Evolutionary conservation across 805 yeast species (phyloP), one percentile per base, ranked within the genome.

Genomic region (Yarrowia bubula): DNA sequence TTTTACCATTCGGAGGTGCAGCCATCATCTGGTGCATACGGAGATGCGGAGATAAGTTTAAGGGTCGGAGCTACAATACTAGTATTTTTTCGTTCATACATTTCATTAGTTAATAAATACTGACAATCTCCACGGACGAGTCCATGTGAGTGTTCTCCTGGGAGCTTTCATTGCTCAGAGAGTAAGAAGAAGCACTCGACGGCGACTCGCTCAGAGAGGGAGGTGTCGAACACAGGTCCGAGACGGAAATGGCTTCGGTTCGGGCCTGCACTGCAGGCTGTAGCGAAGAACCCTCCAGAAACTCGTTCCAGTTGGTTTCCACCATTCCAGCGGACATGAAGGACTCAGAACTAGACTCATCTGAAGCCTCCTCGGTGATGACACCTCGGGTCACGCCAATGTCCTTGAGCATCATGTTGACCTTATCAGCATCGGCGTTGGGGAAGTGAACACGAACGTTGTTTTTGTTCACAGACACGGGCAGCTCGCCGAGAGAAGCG

Each of bases 401-500:
- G 48, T 88, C 95, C 43, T 79, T 72, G 66, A 88, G 75, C 66
- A 89, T 74, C 18, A 68, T 67, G 69, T 86, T 87, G 69, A 89
- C 83, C 69, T 84, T 84, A 6, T 73, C 77, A 7, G 80, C 75
- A 67, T 88, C 90, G 66, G 88, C 81, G 72, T 88, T 89, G 38
- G 93, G 91, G 76, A 90, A 89, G 72, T 83, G 87, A 13, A 87
- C 83, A 68, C 87, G 77, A 61, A 85, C 70, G 11, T 76, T 72
- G 42, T 75, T 71, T 31, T 65, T 60, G 51, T 78, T 79, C 64
- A 83, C 75, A 53, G 84, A 78, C 64, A 88, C 77, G 8, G 89
- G 91, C 68, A 86, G 82, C 67, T 86, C 85, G 2, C 95, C 95
- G 65, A 86, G 83, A 22, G 39, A 42, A 3, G 73, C 69, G 35